These are phyloP conservation scores for Avena atlantica DNA, from an alignment of 176 grass and related monocot species.

Conservation along the genomic window DNA sequence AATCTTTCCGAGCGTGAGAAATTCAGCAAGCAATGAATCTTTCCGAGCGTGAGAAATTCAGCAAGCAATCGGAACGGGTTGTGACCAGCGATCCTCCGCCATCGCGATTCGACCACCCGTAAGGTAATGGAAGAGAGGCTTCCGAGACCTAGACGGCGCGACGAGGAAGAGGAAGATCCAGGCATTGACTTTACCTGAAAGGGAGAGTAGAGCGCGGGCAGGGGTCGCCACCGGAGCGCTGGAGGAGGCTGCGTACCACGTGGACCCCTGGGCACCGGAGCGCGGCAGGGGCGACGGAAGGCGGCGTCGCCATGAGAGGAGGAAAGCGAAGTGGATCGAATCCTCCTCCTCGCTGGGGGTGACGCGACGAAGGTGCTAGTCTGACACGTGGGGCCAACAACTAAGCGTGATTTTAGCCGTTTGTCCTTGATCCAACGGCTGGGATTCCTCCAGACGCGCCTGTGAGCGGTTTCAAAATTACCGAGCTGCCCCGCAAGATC, in stretches of 20 bases:
- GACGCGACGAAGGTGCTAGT: background rate
- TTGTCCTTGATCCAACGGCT: background rate
- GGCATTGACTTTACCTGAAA: slow-evolving; percentile 37
- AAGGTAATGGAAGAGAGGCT: background rate
- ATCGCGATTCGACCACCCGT: background rate
- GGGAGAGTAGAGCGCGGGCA: slow-evolving; percentile 21
- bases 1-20: background rate
- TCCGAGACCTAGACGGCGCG: background rate
- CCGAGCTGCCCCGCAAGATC: slow-evolving; percentile 27
- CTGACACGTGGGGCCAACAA: slow-evolving; percentile 33
- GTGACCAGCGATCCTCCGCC: background rate
- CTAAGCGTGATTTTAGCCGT: background rate
- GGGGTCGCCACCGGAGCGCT: background rate
- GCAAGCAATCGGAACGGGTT: background rate
- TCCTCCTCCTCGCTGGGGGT: background rate
- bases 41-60: background rate
- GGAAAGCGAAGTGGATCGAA: slow-evolving; percentile 25
- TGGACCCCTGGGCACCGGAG: background rate
- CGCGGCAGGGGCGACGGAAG: slow-evolving; percentile 15
- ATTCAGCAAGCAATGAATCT: slow-evolving; percentile 9
- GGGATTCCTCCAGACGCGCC: background rate
- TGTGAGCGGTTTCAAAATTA: background rate
- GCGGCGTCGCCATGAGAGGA: slow-evolving; percentile 49
- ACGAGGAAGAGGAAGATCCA: background rate
- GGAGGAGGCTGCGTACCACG: background rate